Conservation (phyloP, 1,139 yeast genomes). For the Hyphopichia fennica region DNA sequence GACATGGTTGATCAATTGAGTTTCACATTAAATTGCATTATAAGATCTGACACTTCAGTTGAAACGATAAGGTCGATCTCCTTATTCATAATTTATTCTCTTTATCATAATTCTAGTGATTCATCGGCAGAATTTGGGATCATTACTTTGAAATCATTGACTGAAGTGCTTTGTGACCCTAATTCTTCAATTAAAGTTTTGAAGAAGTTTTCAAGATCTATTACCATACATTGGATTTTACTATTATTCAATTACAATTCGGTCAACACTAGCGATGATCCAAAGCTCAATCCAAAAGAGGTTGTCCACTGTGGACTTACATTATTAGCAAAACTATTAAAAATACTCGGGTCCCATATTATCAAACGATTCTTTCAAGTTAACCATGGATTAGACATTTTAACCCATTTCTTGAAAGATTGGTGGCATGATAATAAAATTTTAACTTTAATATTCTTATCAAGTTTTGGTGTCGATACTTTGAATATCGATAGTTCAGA, state of each 20-base stretch:
- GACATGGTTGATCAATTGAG: conserved; percentile 18
- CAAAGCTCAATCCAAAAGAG: conserved; percentile 20
- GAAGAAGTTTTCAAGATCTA: conserved; percentile 53
- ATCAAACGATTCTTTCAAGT: conserved; percentile 50
- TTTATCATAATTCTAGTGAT: conserved; percentile 25
- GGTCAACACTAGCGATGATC: conserved; percentile 2
- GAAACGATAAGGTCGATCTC: conserved; percentile 38
- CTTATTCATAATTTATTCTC: conserved; percentile 34
- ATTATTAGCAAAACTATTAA: conserved; percentile 50
- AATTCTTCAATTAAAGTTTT: conserved; percentile 34
- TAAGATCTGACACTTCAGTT: conserved; percentile 35
- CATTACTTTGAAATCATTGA: conserved; percentile 26
- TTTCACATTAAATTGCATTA: conserved; percentile 20
- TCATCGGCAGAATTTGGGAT: conserved; percentile 31
- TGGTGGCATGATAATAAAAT: conserved; percentile 49
- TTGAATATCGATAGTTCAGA: not conserved
- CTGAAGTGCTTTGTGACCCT: conserved; percentile 32
- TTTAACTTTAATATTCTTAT: conserved; percentile 32
- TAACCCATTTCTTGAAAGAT: conserved; percentile 44
- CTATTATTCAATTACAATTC: conserved; percentile 45
- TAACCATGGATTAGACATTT: conserved; percentile 54
- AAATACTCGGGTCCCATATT: conserved; percentile 46
- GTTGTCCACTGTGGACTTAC: conserved; percentile 50
- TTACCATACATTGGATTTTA: conserved; percentile 68
- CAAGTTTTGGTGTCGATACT: conserved; percentile 41